Conservation (phyloP, 192 early-diverging fungal genomes). For the Coemansia sp. region DNA sequence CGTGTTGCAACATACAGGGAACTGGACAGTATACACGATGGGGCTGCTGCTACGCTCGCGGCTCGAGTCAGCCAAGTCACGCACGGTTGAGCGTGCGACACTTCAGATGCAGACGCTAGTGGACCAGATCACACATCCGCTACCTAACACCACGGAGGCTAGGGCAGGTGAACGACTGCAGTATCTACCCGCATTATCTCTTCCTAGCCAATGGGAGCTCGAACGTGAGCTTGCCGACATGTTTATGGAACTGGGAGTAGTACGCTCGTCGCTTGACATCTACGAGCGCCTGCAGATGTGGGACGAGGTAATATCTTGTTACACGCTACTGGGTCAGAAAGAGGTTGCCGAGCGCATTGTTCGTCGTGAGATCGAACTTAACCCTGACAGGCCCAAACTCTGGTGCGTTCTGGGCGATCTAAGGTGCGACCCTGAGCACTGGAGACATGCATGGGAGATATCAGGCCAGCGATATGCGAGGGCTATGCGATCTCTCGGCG, state of each 20-base stretch:
- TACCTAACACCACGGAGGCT: slow-evolving; percentile 35
- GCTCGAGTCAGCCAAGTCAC: slow-evolving; percentile 78
- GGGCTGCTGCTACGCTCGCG: slow-evolving; percentile 86
- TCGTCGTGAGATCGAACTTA: slow-evolving; percentile 59
- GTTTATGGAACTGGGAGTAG: slow-evolving; percentile 81
- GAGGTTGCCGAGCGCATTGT: slow-evolving; percentile 85
- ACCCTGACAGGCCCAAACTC: slow-evolving; percentile 78
- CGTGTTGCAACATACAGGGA: slow-evolving; percentile 89
- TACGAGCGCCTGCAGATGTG: slow-evolving; percentile 93
- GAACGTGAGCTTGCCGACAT: slow-evolving; percentile 88
- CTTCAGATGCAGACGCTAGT: slow-evolving; percentile 97
- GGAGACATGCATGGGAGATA: slow-evolving; percentile 86
- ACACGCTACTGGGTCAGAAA: slow-evolving; percentile 81
- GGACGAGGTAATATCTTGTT: slow-evolving; percentile 90
- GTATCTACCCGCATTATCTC: slow-evolving; percentile 72
- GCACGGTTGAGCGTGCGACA: slow-evolving; percentile 86
- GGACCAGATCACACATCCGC: slow-evolving; percentile 74
- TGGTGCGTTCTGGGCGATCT: slow-evolving; percentile 91
- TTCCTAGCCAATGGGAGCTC: slow-evolving; percentile 95
- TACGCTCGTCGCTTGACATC: slow-evolving; percentile 91
- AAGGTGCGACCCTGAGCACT: slow-evolving; percentile 68
- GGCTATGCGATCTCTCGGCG: slow-evolving; percentile 93
- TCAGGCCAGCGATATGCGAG: slow-evolving; percentile 79
- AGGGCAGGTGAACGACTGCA: slow-evolving; percentile 69
- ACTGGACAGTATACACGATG: slow-evolving; percentile 99